Base-by-base conservation (phyloP, 169 alveolate species). In the Eimeria praecox region DNA sequence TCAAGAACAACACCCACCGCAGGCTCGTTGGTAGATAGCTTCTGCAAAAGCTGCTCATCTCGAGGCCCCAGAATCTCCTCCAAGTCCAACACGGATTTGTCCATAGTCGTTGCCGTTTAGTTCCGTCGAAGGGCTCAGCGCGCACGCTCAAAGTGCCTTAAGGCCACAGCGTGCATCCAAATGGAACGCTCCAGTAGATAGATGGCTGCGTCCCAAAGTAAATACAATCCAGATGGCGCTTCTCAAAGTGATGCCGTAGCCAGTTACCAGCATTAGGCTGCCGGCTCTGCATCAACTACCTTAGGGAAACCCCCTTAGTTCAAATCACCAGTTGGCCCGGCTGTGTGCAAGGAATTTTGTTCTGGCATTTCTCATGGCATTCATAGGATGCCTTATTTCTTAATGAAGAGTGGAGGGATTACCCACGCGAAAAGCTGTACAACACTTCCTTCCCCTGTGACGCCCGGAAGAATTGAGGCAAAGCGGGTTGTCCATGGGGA, bases 51-150 rank as follows among this genome's bases (percentile, higher is more conserved):
- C 24, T 87, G 93, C 62, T 87, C 93, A 38, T 87, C 93, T n/a
- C 93, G 82, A 62, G 82, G 93, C 24, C 93, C 93, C 33, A 87
- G 93, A 42, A 87, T 62, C 33, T 87, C 93, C 93, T 87, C 93
- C 66, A 87, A 62, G 49, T 87, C 82, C 82, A 87, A 66, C 56
- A 62, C 93, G 33, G 93, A 40, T 49, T 87, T 87, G 93, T 87
- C 93, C 93, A 87, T 87, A 30, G 78, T 87, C 64, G 54, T 30
- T 42, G 92, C 8, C 75, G 35, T 38, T 9, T 56, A 42, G 0
- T 33, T 22, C 16, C 69, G 69, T 22, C n/a, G 69, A n/a, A 9
- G 44, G 46, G 27, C 8, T 9, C 82, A 71, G 49, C 82, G 18
- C 49, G 0, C 30, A 2, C 46, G 49, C 27, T 35, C 30, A 14